Evolutionary conservation across 1,139 yeast species (phyloP).

Genomic region (Kluyveromyces sp.): DNA sequence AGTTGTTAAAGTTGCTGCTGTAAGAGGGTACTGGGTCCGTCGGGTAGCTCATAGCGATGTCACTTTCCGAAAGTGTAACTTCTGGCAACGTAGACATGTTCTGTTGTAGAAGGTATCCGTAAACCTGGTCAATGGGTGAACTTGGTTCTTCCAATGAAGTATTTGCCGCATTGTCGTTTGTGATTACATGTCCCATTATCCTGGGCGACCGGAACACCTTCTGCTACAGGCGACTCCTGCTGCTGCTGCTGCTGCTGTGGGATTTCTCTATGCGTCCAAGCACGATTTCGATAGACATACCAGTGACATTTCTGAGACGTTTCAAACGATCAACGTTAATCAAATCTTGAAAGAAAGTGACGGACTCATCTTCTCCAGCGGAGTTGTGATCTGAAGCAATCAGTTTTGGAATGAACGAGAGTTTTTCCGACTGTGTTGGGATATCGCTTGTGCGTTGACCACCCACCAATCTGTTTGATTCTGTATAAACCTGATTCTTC

Average conservation of each 20-base stretch:
- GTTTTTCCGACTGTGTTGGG: conserved; percentile 4
- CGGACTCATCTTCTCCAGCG: conserved; percentile 8
- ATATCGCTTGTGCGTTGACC: conserved; percentile 12
- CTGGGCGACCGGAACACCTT: not conserved
- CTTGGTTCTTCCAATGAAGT: not conserved
- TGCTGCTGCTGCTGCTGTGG: not conserved
- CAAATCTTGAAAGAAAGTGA: conserved; percentile 34
- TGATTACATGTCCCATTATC: not conserved
- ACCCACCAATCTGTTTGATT: conserved; percentile 23
- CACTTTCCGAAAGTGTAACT: not conserved
- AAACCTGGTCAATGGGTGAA: not conserved
- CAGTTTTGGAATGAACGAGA: conserved; percentile 5
- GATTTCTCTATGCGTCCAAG: conserved; percentile 53
- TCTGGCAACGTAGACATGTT: not conserved
- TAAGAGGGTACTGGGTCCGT: conserved; percentile 22
- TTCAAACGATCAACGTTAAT: conserved; percentile 74
- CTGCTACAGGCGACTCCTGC: not conserved
- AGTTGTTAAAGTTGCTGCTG: conserved; percentile 10
- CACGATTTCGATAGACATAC: conserved; percentile 68
- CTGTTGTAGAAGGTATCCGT: not conserved
- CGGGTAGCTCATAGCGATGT: not conserved
- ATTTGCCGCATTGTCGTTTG: not conserved
- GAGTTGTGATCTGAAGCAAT: not conserved
- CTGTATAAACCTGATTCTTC: conserved; percentile 31
- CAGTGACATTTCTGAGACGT: conserved; percentile 66